Conservation (phyloP, 805 yeast species). For the Starmerella apicola region DNA sequence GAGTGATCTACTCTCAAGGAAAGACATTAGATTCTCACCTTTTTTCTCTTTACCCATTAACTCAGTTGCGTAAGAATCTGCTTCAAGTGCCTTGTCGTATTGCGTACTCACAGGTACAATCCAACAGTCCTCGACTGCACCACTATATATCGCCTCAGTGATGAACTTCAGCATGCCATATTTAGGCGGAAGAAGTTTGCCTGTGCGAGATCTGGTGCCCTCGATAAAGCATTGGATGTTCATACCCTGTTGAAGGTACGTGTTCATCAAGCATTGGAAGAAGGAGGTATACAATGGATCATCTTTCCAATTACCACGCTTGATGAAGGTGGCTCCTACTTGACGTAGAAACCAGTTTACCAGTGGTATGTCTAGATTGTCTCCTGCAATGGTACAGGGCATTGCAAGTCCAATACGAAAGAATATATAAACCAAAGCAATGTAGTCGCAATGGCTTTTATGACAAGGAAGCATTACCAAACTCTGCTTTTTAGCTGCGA, state of each 20-base stretch:
- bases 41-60: slow-evolving; percentile 45
- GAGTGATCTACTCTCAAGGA: slow-evolving; percentile 27
- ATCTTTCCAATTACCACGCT: slow-evolving; percentile 33
- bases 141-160: slow-evolving; percentile 35
- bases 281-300: slow-evolving; percentile 35
- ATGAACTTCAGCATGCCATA: slow-evolving; percentile 47
- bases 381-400: slow-evolving; percentile 55
- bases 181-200: slow-evolving; percentile 50
- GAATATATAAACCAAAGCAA: slow-evolving; percentile 42
- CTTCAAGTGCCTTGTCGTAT: slow-evolving; percentile 49
- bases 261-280: slow-evolving; percentile 36
- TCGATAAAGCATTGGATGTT: slow-evolving; percentile 51
- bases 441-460: slow-evolving; percentile 50
- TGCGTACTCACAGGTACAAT: slow-evolving; percentile 47
- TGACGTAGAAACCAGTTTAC: slow-evolving; percentile 40
- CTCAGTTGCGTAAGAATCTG: slow-evolving; percentile 42
- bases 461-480: slow-evolving; percentile 45
- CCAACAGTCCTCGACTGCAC: slow-evolving; percentile 32
- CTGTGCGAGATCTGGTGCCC: slow-evolving; percentile 56
- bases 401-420: slow-evolving; percentile 41
- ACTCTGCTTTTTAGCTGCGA: slow-evolving; percentile 27
- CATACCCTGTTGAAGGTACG: slow-evolving; percentile 36
- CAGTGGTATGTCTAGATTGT: slow-evolving; percentile 46
- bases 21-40: slow-evolving; percentile 37
- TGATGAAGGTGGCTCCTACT: slow-evolving; percentile 47